Conservation (phyloP, 306 rosid species). For the Prunus armeniaca region DNA sequence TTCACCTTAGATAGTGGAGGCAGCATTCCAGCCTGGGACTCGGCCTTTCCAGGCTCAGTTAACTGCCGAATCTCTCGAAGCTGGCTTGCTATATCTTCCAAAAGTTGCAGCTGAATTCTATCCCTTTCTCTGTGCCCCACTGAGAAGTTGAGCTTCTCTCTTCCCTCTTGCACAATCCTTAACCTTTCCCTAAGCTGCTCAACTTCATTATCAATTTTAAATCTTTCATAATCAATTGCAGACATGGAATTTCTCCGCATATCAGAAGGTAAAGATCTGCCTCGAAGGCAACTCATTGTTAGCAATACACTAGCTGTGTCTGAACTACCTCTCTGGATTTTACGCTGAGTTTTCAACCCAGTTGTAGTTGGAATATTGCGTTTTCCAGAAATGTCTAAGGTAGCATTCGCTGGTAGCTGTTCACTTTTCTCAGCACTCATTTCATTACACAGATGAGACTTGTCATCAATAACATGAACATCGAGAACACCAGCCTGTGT, state of each 20-base stretch:
- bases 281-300: conserved; percentile 19
- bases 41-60: conserved; percentile 34
- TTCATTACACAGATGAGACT: conserved; percentile 9
- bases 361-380: conserved; percentile 16
- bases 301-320: conserved; percentile 28
- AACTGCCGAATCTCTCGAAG: conserved; percentile 39
- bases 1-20: conserved; percentile 44
- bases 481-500: conserved; percentile 28
- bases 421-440: conserved; percentile 17
- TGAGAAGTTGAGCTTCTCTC: conserved; percentile 46
- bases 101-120: conserved; percentile 32
- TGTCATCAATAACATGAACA: conserved; percentile 37
- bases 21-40: conserved; percentile 37
- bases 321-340: conserved; percentile 28
- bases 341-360: conserved; percentile 14
- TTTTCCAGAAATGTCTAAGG: conserved; percentile 11
- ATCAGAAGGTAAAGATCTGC: conserved; percentile 17
- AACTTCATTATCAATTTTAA: conserved; percentile 48
- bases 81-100: conserved; percentile 39
- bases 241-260: conserved; percentile 49
- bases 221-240: conserved; percentile 45
- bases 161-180: conserved; percentile 41
- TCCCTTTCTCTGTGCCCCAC: conserved; percentile 35
- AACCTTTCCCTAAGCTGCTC: conserved; percentile 52
- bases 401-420: conserved; percentile 7